Evolutionary conservation across 768 basidiomycete genomes (phyloP).

Genomic region (Kwoniella pini): DNA sequence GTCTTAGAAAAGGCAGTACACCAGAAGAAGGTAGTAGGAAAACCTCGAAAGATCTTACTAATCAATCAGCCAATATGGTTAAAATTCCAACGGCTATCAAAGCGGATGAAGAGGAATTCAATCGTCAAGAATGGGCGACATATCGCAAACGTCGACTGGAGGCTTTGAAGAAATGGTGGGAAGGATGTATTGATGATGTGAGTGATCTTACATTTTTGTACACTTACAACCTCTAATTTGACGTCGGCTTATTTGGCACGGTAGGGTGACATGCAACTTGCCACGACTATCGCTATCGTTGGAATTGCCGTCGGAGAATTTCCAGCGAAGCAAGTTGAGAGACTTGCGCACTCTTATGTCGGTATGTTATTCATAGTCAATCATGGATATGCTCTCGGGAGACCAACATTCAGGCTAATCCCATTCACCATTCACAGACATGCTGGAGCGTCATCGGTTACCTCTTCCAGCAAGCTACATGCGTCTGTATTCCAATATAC

Average conservation of each 20-base stretch:
- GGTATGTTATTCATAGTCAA: constrained; percentile 28
- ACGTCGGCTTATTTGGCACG: neutral
- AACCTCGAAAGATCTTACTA: neutral
- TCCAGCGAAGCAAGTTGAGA: constrained; percentile 30
- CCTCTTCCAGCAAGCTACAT: constrained; percentile 38
- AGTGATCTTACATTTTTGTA: constrained; percentile 6
- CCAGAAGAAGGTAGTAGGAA: neutral
- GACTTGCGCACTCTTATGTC: constrained; percentile 39
- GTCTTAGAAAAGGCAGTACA: neutral
- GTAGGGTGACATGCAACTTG: constrained; percentile 48
- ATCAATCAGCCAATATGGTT: neutral
- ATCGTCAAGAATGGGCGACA: constrained; percentile 11
- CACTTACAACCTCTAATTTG: neutral
- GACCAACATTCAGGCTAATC: neutral
- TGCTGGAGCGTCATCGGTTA: constrained; percentile 35
- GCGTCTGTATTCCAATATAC: constrained; percentile 24
- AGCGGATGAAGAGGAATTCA: constrained; percentile 8
- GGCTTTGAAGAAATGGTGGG: constrained; percentile 36
- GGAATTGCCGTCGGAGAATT: constrained; percentile 27
- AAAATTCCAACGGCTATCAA: constrained; percentile 1
- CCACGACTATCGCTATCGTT: constrained; percentile 29
- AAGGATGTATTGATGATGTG: constrained; percentile 41
- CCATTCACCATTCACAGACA: constrained; percentile 21
- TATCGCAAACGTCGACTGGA: constrained; percentile 32
- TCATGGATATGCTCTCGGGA: neutral